These are phyloP conservation scores for Logfia minima DNA, from an alignment of 129 eudicot genomes.

Conservation along the genomic window DNA sequence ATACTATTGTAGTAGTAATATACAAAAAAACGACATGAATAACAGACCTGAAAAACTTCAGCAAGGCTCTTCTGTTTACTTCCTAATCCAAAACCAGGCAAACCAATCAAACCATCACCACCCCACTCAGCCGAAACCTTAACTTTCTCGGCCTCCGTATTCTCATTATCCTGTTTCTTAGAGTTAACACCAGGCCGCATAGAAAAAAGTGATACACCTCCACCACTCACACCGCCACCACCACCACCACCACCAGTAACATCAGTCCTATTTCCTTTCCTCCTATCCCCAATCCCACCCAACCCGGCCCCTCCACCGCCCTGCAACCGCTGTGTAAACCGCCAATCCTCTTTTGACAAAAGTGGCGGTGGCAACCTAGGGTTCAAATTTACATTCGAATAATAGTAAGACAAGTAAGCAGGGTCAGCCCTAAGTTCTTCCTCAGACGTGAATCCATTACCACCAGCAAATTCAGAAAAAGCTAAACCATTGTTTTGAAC, in stretches of 20 bases:
- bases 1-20: not conserved
- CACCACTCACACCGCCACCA: constrained; percentile 24
- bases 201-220: constrained; percentile 65
- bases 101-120: constrained; percentile 89
- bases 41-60: constrained; percentile 78
- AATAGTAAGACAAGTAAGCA: constrained; percentile 67
- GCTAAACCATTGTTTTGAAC: constrained; percentile 36
- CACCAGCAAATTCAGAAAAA: constrained; percentile 55
- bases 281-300: constrained; percentile 90
- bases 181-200: constrained; percentile 88
- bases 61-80: constrained; percentile 93
- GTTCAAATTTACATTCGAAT: constrained; percentile 72
- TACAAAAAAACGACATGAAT: not conserved
- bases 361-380: constrained; percentile 86
- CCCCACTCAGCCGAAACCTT: constrained; percentile 84
- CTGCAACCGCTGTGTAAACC: constrained; percentile 76
- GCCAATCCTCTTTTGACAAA: constrained; percentile 86
- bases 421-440: constrained; percentile 95
- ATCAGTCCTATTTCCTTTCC: constrained; percentile 57
- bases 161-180: constrained; percentile 77
- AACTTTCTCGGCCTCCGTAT: constrained; percentile 50
- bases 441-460: constrained; percentile 64
- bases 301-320: constrained; percentile 79
- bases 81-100: constrained; percentile 94
- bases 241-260: constrained; percentile 44